Conservation (phyloP, 345 rosid genomes). For the Pistacia atlantica region DNA sequence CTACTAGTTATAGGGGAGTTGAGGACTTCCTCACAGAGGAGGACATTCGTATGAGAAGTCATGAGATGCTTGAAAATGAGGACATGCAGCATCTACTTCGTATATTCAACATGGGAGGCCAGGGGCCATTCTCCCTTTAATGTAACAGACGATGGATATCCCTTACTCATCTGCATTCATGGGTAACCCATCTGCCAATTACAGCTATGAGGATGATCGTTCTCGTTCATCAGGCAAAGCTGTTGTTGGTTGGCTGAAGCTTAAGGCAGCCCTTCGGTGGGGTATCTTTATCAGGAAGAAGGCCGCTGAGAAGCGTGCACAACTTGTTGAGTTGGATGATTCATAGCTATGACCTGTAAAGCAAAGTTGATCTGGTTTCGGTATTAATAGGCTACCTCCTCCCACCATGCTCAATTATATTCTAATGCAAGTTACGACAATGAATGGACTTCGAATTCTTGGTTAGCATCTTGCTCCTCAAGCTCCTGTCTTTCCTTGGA, state of each 20-base stretch:
- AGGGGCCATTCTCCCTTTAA: conserved; percentile 44
- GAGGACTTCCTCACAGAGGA: conserved; percentile 81
- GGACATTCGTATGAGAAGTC: conserved; percentile 76
- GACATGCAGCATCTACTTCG: conserved; percentile 92
- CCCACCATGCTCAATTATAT: neutral
- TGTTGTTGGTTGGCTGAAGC: conserved; percentile 95
- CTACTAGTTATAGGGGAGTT: conserved; percentile 46
- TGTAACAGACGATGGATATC: conserved; percentile 52
- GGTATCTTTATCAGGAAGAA: conserved; percentile 87
- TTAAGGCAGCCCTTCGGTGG: conserved; percentile 99
- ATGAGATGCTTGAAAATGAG: conserved; percentile 86
- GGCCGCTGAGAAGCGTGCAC: conserved; percentile 94
- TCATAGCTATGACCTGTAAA: conserved; percentile 18
- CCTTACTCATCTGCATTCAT: conserved; percentile 43
- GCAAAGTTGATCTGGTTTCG: conserved; percentile 23
- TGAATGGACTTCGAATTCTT: conserved; percentile 4
- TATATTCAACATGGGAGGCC: conserved; percentile 70
- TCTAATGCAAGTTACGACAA: conserved; percentile 1
- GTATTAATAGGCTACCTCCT: conserved; percentile 8
- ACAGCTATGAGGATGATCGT: conserved; percentile 48
- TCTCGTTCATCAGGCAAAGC: conserved; percentile 74
- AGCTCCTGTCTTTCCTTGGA: conserved; percentile 14
- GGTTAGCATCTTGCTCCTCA: neutral
- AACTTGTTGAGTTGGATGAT: conserved; percentile 77
- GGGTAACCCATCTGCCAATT: conserved; percentile 47